Evolutionary conservation across 2,329 filamentous ascomycete genomes (phyloP).

Genomic region (Anthostomella pinea): DNA sequence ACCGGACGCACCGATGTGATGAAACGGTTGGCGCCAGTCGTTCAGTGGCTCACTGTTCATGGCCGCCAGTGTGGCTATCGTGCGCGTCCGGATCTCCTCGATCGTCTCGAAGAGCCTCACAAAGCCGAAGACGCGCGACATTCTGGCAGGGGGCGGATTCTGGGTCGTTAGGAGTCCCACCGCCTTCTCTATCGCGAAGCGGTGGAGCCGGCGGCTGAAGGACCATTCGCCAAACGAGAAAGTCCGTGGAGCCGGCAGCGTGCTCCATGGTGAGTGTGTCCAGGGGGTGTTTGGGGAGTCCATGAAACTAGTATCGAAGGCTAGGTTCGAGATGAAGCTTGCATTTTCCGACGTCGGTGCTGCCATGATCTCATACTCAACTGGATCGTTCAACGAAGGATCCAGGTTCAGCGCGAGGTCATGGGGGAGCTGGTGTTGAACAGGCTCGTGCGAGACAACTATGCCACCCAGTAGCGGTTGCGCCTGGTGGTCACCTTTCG

Average conservation of each 20-base stretch:
- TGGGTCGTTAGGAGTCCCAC: constrained; percentile 53
- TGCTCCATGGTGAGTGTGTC: constrained; percentile 32
- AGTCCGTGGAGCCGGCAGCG: constrained; percentile 51
- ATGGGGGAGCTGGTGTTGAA: neutral
- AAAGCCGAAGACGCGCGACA: constrained; percentile 65
- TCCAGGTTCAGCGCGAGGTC: constrained; percentile 1
- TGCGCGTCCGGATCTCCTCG: constrained; percentile 44
- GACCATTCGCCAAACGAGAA: constrained; percentile 61
- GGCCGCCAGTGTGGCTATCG: constrained; percentile 34
- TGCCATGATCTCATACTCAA: constrained; percentile 48
- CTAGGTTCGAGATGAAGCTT: constrained; percentile 46
- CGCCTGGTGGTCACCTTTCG: constrained; percentile 10
- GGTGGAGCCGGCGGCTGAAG: constrained; percentile 70
- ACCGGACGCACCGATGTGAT: constrained; percentile 65
- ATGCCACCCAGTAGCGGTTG: constrained; percentile 13
- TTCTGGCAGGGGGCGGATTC: constrained; percentile 44
- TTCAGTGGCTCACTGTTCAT: constrained; percentile 46
- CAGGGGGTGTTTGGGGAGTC: constrained; percentile 25
- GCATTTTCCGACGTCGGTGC: constrained; percentile 52
- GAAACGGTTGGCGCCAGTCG: constrained; percentile 58
- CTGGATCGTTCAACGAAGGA: constrained; percentile 9
- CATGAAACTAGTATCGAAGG: constrained; percentile 21
- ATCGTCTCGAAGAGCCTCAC: constrained; percentile 59
- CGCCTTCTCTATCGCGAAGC: constrained; percentile 61
- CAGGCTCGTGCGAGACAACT: constrained; percentile 15